Percentiles rank a stretch among this genome's conserved stretches.
phyloP scores from a whole-genome alignment of 2,329 filamentous ascomycete genomes.

The Talaromyces islandicus region DNA sequence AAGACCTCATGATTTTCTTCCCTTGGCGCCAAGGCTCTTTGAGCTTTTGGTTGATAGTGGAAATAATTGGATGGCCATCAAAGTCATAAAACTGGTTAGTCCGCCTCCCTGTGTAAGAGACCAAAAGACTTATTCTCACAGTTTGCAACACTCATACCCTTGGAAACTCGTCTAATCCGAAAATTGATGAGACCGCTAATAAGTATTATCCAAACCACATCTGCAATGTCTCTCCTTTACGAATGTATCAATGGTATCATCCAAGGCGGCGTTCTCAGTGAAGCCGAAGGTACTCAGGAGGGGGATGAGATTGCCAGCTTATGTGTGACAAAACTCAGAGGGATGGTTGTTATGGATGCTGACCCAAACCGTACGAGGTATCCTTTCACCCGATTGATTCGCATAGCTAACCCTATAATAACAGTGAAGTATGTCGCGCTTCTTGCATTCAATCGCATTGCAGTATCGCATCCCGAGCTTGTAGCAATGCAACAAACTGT shows the following conservation, averaged over 20 bases:
- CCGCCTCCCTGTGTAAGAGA: background rate
- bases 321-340: constrained; percentile 86
- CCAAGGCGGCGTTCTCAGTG: constrained; percentile 86
- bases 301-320: constrained; percentile 87
- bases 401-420: constrained; percentile 9
- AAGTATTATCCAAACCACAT: constrained; percentile 87
- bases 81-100: constrained; percentile 88
- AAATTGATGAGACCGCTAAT: constrained; percentile 89
- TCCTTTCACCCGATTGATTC: background rate
- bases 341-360: constrained; percentile 89
- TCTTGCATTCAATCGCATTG: constrained; percentile 92
- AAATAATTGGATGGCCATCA: constrained; percentile 99
- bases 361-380: constrained; percentile 76
- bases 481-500: constrained; percentile 93
- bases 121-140: constrained; percentile 34
- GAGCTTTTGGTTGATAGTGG: constrained; percentile 84
- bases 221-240: constrained; percentile 95
- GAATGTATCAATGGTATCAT: constrained; percentile 99
- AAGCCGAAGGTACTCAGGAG: constrained; percentile 69
- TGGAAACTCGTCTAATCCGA: constrained; percentile 84
- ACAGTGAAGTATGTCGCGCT: constrained; percentile 97
- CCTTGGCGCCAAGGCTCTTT: constrained; percentile 84
- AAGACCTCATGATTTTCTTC: constrained; percentile 86
- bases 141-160: constrained; percentile 90
- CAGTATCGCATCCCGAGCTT: constrained; percentile 76